Evolutionary conservation across 2,329 filamentous ascomycete species (phyloP).

Genomic region (Paradendryphiella salina): DNA sequence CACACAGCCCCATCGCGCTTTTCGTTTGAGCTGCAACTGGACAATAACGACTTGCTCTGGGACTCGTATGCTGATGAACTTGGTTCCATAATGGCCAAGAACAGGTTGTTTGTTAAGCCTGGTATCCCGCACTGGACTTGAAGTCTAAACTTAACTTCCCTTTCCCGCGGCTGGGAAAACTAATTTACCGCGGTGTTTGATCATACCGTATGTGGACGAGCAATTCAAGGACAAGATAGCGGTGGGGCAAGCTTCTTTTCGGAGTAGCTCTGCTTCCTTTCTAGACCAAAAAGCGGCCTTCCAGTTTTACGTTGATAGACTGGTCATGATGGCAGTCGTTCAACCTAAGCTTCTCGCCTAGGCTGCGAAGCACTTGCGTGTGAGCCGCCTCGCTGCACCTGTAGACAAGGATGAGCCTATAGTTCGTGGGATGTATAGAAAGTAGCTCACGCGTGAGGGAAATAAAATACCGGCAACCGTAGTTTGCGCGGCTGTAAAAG

Average conservation of each 20-base stretch:
- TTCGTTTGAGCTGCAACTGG: background rate
- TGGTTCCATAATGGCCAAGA: background rate
- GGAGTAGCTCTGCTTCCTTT: background rate
- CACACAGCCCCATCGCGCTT: background rate
- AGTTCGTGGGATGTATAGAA: background rate
- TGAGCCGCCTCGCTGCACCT: constrained; percentile 4
- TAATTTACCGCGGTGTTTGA: constrained; percentile 4
- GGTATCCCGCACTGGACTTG: background rate
- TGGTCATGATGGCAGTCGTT: constrained; percentile 6
- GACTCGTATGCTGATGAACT: background rate
- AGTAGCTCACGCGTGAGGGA: constrained; percentile 11
- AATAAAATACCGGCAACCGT: constrained; percentile 14
- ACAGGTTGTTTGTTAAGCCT: background rate
- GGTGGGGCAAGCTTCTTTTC: background rate
- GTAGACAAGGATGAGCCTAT: constrained; percentile 4
- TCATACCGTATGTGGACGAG: background rate
- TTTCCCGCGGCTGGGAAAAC: constrained; percentile 8
- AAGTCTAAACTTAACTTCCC: background rate
- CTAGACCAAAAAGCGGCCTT: background rate
- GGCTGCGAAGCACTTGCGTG: constrained; percentile 17
- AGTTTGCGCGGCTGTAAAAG: constrained; percentile 6
- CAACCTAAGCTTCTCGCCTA: constrained; percentile 22
- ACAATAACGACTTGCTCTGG: background rate
- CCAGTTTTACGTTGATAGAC: background rate
- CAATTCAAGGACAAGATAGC: background rate